phyloP scores from a whole-genome alignment of 176 grass and related monocot species.

The Ananas comosus region DNA sequence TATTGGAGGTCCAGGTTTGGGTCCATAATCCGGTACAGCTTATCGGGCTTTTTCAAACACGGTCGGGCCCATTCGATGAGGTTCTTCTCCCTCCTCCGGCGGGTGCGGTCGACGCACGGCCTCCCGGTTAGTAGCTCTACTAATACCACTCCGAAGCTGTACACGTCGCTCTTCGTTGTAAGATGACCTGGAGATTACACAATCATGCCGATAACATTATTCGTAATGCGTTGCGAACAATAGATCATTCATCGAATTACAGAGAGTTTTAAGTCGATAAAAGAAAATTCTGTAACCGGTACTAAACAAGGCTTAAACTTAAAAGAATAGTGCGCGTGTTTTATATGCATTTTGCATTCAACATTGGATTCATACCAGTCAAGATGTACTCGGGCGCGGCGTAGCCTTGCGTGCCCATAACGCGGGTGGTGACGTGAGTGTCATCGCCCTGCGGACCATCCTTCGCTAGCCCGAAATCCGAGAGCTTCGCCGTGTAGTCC shows the following conservation, averaged over 20 bases:
- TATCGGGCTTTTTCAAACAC: slow-evolving; percentile 52
- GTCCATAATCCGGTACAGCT: slow-evolving; percentile 73
- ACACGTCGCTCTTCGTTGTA: slow-evolving; percentile 85
- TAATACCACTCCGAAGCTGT: slow-evolving; percentile 84
- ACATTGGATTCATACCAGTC: slow-evolving; percentile 29
- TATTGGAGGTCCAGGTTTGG: slow-evolving; percentile 45
- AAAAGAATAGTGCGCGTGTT: background rate
- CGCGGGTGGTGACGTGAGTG: slow-evolving; percentile 70
- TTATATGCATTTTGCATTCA: background rate
- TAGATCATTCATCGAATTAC: background rate
- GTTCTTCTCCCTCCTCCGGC: slow-evolving; percentile 52
- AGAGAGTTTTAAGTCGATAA: background rate
- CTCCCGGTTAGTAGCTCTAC: slow-evolving; percentile 71
- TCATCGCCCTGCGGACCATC: slow-evolving; percentile 52
- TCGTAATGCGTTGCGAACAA: no score
- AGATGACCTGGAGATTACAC: slow-evolving; percentile 50
- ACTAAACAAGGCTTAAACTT: background rate
- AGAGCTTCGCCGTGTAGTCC: slow-evolving; percentile 90
- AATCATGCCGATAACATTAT: background rate
- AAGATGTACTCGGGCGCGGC: slow-evolving; percentile 93
- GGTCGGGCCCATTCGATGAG: slow-evolving; percentile 86
- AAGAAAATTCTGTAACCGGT: background rate
- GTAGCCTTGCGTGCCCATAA: slow-evolving; percentile 94
- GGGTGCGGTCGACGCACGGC: slow-evolving; percentile 48
- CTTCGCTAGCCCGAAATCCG: slow-evolving; percentile 87